Evolutionary conservation across 2,329 filamentous ascomycete species (phyloP), one percentile per base, ranked within the genome.

Genomic region (Bisporella sp.): DNA sequence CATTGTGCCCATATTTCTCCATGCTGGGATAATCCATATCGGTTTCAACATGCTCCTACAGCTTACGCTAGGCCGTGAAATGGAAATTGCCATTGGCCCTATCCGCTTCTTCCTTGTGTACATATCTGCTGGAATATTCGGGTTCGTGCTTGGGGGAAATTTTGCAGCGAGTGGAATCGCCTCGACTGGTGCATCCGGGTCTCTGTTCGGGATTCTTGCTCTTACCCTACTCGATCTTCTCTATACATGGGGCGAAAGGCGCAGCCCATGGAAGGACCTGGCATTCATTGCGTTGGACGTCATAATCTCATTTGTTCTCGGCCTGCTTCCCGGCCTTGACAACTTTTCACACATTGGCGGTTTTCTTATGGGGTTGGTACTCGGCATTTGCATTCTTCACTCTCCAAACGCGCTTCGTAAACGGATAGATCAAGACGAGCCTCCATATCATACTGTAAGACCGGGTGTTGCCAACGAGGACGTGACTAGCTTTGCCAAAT

Each of bases 281-380:
- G 72, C 88, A 48, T 95, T 95, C 68, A 87, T 97, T 66, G 55
- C 91, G 44, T 70, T 96, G 50, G 91, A 96, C 62, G 81, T 97
- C 54, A 73, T 84, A 57, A 90, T 99, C 57, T 89, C 90, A 0
- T 96, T 99, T 64, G 89, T 93, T 12, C 78, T 99, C 2, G 93
- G 93, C 33, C 77, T 99, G 4, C 77, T 99, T 1, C 93, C 93
- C 0, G 92, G 91, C 6, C 71, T 99, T 44, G 93, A 99, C 73
- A 99, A 99, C 69, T 99, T 97, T 68, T 88, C 89, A 12, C 93
- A 99, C 60, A 96, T 99, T 55, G 93, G 93, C 49, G 93, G 93
- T 2, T 96, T 97, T 67, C 70, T 95, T 46, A 95, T 95, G 82
- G 93, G 93, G 1, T 71, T 99, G 5, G 85, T 85, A 0, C 79